Conservation (phyloP, 2,329 filamentous ascomycete genomes). For the Ambrosiella beaveri region DNA sequence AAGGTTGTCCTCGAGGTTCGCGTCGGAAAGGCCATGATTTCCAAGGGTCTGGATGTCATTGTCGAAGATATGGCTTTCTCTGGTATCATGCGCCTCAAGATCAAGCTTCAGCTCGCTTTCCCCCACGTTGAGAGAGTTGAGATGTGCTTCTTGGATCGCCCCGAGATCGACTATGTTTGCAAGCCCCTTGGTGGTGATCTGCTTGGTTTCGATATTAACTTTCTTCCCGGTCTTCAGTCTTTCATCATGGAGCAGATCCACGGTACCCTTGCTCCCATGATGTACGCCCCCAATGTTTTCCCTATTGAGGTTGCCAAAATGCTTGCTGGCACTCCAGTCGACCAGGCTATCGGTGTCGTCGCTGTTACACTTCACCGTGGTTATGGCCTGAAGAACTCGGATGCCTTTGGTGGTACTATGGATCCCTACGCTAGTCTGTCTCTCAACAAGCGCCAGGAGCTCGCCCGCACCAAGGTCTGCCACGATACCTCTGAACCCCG, state of each 20-base stretch:
- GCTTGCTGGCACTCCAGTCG: slow-evolving; percentile 81
- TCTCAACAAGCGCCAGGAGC: slow-evolving; percentile 62
- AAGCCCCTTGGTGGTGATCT: slow-evolving; percentile 91
- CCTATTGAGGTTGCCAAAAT: slow-evolving; percentile 98
- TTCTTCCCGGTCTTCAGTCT: slow-evolving; percentile 80
- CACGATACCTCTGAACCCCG: slow-evolving; percentile 70
- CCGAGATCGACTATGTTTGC: slow-evolving; percentile 89
- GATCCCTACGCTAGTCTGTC: slow-evolving; percentile 81
- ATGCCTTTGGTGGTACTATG: slow-evolving; percentile 79
- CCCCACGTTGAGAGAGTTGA: slow-evolving; percentile 90
- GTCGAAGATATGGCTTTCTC: slow-evolving; percentile 96
- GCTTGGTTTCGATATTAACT: slow-evolving; percentile 97
- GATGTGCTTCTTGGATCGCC: slow-evolving; percentile 81
- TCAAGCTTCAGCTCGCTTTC: slow-evolving; percentile 92
- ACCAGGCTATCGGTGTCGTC: slow-evolving; percentile 87
- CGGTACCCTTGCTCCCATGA: slow-evolving; percentile 83
- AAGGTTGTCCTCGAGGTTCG: slow-evolving; percentile 92
- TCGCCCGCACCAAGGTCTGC: slow-evolving; percentile 79
- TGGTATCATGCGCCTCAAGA: slow-evolving; percentile 88
- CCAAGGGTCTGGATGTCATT: slow-evolving; percentile 92
- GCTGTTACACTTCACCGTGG: slow-evolving; percentile 84
- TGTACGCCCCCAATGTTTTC: slow-evolving; percentile 96
- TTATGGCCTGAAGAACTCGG: slow-evolving; percentile 81
- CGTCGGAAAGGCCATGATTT: slow-evolving; percentile 88
- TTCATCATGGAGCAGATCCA: slow-evolving; percentile 97